These are phyloP conservation scores for Aspergillus neotritici DNA, from an alignment of 2,329 filamentous ascomycete species.

Conservation along the genomic window DNA sequence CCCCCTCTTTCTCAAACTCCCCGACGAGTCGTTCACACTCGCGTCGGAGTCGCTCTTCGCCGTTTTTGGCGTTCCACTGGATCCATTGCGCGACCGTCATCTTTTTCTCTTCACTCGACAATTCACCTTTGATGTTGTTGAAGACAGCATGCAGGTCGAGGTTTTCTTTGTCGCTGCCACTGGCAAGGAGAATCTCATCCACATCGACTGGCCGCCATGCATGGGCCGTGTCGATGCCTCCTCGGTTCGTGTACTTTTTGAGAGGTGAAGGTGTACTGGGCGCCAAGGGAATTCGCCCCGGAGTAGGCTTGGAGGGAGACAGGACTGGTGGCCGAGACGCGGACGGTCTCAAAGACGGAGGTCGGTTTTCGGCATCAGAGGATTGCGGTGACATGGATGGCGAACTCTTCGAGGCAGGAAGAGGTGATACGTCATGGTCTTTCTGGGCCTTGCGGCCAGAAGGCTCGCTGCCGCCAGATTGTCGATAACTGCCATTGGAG, in stretches of 20 bases:
- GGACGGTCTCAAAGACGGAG: slow-evolving; percentile 60
- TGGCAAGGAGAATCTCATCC: slow-evolving; percentile 53
- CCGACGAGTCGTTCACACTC: slow-evolving; percentile 81
- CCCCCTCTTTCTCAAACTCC: slow-evolving; percentile 77
- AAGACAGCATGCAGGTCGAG: slow-evolving; percentile 46
- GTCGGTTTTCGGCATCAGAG: slow-evolving; percentile 74
- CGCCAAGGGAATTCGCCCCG: slow-evolving; percentile 38
- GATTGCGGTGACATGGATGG: slow-evolving; percentile 67
- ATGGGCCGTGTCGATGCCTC: slow-evolving; percentile 50
- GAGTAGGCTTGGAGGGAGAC: slow-evolving; percentile 33
- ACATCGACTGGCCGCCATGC: slow-evolving; percentile 73
- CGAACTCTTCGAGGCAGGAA: slow-evolving; percentile 38
- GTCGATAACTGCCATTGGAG: slow-evolving; percentile 8
- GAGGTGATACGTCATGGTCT: slow-evolving; percentile 22
- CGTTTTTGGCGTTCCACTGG: slow-evolving; percentile 68
- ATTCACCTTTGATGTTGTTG: slow-evolving; percentile 49
- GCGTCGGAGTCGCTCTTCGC: slow-evolving; percentile 69
- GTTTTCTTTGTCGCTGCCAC: slow-evolving; percentile 45
- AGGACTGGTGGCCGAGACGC: slow-evolving; percentile 37
- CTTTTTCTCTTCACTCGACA: slow-evolving; percentile 71
- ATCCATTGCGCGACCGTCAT: slow-evolving; percentile 98
- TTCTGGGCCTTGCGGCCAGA: slow-evolving; percentile 7
- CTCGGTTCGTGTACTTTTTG: slow-evolving; percentile 49
- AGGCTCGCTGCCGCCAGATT: slow-evolving; percentile 9
- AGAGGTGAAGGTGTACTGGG: slow-evolving; percentile 53